Percentiles rank a stretch among this genome's conserved stretches.
These are phyloP conservation scores for Syzygium grande DNA, from an alignment of 345 rosid genomes.

Conservation along the genomic window DNA sequence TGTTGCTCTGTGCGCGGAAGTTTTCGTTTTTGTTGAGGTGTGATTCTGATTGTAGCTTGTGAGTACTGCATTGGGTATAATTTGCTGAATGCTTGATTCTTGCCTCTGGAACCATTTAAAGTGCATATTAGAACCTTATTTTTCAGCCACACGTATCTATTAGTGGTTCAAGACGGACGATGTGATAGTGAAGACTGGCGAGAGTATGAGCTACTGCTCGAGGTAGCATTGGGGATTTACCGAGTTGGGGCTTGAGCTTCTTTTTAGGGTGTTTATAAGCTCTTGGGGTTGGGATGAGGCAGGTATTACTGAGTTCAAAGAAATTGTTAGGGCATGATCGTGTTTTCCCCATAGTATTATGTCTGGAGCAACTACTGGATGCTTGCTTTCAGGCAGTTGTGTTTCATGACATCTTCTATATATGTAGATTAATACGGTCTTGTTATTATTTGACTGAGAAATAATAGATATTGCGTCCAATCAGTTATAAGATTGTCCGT, in stretches of 20 bases:
- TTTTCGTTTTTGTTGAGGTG: background rate
- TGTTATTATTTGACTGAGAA: background rate
- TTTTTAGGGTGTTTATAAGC: background rate
- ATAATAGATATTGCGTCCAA: background rate
- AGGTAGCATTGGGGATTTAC: background rate
- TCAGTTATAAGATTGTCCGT: background rate
- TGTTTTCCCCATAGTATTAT: background rate
- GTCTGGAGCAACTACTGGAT: background rate
- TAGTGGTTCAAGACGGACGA: background rate
- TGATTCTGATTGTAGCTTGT: background rate
- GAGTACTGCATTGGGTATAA: background rate
- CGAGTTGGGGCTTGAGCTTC: background rate
- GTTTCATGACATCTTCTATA: background rate
- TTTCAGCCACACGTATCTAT: background rate
- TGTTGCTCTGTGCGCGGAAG: background rate
- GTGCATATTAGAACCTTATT: background rate
- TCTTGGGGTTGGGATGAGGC: background rate
- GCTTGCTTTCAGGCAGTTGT: background rate
- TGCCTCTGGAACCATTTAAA: background rate
- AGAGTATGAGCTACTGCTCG: background rate
- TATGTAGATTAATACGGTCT: background rate
- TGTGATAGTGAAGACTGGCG: background rate
- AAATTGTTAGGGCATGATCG: background rate
- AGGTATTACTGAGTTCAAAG: background rate
- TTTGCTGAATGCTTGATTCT: background rate